A percentile compares a stretch with the other conserved stretches of the same genome.
Conservation (phyloP, 2,329 filamentous ascomycete species). For the Arthrobotrys sphaeroides region DNA sequence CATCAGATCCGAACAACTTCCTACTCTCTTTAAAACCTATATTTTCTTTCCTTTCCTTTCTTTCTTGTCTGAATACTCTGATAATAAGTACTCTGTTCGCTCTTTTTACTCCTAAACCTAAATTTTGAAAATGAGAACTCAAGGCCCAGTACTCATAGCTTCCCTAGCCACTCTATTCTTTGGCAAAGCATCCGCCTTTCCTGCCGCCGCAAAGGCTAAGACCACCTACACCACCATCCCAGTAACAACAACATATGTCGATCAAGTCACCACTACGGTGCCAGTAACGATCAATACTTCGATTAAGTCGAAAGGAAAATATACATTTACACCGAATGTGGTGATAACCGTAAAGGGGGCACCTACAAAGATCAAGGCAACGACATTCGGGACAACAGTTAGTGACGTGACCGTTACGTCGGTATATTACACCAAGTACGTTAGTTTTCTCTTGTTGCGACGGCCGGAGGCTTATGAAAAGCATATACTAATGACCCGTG, state of each 20-base stretch:
- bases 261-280: conserved; percentile 20
- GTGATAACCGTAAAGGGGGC: conserved; percentile 15
- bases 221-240: conserved; percentile 18
- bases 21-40: too few relatives aligned
- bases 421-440: conserved; percentile 7
- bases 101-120: too few relatives aligned
- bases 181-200: background rate
- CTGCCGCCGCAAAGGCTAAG: conserved; percentile 8
- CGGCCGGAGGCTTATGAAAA: too few relatives aligned
- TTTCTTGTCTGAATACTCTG: too few relatives aligned
- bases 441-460: background rate
- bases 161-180: conserved; percentile 2
- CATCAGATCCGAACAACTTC: too few relatives aligned
- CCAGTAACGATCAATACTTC: conserved; percentile 28
- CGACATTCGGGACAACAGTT: conserved; percentile 17
- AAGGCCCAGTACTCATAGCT: background rate
- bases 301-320: conserved; percentile 22
- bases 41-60: too few relatives aligned
- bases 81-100: background rate
- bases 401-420: conserved; percentile 6
- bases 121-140: conserved; percentile 27
- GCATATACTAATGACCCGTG: background rate
- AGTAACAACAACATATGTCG: conserved; percentile 13
- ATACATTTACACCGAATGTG: conserved; percentile 25
- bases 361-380: conserved; percentile 26